Evolutionary conservation across 106 monocot species (phyloP), one percentile per base, ranked within the genome.

Genomic region (Dendrobium catenatum): DNA sequence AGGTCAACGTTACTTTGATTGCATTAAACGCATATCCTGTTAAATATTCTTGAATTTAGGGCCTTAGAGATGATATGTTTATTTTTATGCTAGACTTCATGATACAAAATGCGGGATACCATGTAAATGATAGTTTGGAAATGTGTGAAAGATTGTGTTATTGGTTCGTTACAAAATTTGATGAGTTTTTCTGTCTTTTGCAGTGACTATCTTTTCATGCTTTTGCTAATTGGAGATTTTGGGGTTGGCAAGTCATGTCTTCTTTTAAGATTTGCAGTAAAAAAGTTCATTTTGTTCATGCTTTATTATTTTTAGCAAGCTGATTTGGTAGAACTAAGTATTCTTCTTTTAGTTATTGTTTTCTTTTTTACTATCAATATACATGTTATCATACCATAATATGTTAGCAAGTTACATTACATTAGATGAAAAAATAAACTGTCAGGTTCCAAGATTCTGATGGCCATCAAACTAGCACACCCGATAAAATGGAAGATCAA

Each of bases 121-220:
- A 22, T 61, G 11, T 31, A 29, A 68, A 68, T 31, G 31, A 15
- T 33, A 2, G 31, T 33, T 2, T 9, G 51, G 11, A 51, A 51
- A 13, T 2, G 16, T 1, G 51, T 15, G 2, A 51, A 51, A 51
- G 10, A 15, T 51, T 51, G 51, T 15, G 2, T 15, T 2, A 0
- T 68, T 33, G 68, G 26, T 68, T 33, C 11, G 70, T 42, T 73
- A 19, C 54, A 47, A 79, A 55, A 31, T 77, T 26, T 73, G 59
- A 79, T 54, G 27, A 64, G 64, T 58, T 58, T 58, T 78, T 29
- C 26, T 74, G 49, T 82, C 24, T 83, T 73, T 72, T 81, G 80
- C 80, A 88, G 88, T 75, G 88, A 88, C 83, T 88, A 88, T 68
- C 88, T 88, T 54, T 88, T 88, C 88, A 88, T 86, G 86, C 81